Base-by-base conservation (phyloP, 495 filamentous ascomycete species). In the Penicillium nucicola region DNA sequence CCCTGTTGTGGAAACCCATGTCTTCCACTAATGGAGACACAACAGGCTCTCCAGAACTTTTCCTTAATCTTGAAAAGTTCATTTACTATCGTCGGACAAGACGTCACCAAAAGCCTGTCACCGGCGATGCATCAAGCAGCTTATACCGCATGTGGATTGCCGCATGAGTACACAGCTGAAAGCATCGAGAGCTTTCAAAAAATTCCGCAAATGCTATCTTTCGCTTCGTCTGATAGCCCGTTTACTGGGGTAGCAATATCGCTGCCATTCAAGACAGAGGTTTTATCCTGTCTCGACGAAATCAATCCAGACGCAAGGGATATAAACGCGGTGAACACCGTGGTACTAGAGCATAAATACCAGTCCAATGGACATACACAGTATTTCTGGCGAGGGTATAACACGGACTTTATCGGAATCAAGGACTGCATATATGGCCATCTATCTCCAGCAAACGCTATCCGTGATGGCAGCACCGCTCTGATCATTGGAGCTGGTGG, bases 331-430 rank as follows among this genome's bases (percentile, higher is more conserved):
- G 77, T 80, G 51, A 87, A 88, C 65, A 88, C 84, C 1, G 67
- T 88, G 4, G 84, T 84, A 61, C 52, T 81, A 18, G 69, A 78
- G 11, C 47, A 57, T 7, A 63, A 60, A 31, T 19, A 18, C 5
- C 60, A 65, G 11, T 42, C 63, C 1, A 52, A 58, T 17, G 72
- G 75, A 5, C 32, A 35, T 13, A 42, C 13, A 61, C 63, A 5
- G 58, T 70, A 36, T 41, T 63, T 39, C 72, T 77, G 52, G 62
- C 77, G 50, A 77, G 84, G 42, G 72, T 83, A 48, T 39, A 87
- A 88, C 65, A 87, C 84, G 4, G 84, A 89, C 59, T 80, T 80
- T 17, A 77, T 85, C 37, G 85, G 84, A 12, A 77, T 88, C 33
- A 74, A 79, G 14, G 77, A 84, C 52, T 78, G 80, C 20, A 83